A percentile compares a stretch with the other conserved stretches of the same genome.
Evolutionary conservation across 2,329 filamentous ascomycete species (phyloP).

Genomic region (Torrubiella hemipterigena): DNA sequence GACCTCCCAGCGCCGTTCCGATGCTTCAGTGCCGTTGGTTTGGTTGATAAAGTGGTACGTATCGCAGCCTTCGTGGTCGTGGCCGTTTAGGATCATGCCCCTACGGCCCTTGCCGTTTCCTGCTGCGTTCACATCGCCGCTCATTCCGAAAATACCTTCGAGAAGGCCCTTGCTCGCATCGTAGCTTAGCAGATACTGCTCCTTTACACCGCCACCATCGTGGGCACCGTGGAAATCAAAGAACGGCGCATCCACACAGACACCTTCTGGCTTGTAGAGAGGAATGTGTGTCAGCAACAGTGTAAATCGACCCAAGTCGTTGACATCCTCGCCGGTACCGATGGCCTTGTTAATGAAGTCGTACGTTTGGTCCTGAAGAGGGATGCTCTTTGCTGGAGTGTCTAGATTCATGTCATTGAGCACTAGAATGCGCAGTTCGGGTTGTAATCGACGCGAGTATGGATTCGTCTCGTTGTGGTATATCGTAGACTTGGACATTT

Average conservation of each 20-base stretch:
- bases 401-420: slow-evolving; percentile 94
- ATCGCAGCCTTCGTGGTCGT: slow-evolving; percentile 93
- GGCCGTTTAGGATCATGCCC: slow-evolving; percentile 79
- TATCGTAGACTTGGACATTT: slow-evolving; percentile 25
- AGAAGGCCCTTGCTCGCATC: slow-evolving; percentile 65
- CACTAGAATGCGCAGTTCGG: slow-evolving; percentile 70
- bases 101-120: slow-evolving; percentile 53
- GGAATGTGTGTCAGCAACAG: slow-evolving; percentile 88
- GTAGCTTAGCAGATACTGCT: slow-evolving; percentile 81
- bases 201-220: slow-evolving; percentile 62
- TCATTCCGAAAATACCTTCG: slow-evolving; percentile 74
- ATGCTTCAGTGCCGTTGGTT: slow-evolving; percentile 25
- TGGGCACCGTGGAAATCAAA: slow-evolving; percentile 63
- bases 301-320: slow-evolving; percentile 57
- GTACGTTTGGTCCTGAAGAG: slow-evolving; percentile 67
- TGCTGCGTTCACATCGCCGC: slow-evolving; percentile 43
- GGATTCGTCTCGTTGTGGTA: slow-evolving; percentile 29
- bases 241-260: slow-evolving; percentile 75
- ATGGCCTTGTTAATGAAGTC: slow-evolving; percentile 62
- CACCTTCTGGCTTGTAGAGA: slow-evolving; percentile 66
- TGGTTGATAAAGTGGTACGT: slow-evolving; percentile 72
- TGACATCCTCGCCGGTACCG: slow-evolving; percentile 46
- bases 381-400: slow-evolving; percentile 55
- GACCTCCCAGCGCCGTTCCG: slow-evolving; percentile 37
- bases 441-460: slow-evolving; percentile 35